phyloP scores from a whole-genome alignment of 1,284 basidiomycete species.

The Cutaneotrichosporon cutaneum region DNA sequence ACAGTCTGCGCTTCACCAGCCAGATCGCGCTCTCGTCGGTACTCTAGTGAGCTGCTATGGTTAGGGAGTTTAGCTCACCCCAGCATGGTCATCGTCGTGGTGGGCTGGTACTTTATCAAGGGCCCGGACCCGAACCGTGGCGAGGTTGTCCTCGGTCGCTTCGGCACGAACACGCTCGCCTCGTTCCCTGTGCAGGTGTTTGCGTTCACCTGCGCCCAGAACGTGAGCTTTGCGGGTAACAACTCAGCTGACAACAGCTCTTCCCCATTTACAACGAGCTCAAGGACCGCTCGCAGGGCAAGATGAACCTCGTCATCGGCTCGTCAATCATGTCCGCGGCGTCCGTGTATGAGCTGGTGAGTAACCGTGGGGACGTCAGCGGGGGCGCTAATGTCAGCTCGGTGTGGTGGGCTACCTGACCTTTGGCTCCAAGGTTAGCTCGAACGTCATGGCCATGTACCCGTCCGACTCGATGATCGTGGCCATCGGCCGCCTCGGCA shows the following conservation, averaged over 20 bases:
- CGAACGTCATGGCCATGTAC: conserved; percentile 86
- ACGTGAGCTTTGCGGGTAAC: conserved; percentile 57
- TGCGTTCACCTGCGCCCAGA: conserved; percentile 87
- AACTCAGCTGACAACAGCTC: conserved; percentile 56
- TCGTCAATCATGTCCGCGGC: conserved; percentile 78
- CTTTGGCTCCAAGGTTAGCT: conserved; percentile 84
- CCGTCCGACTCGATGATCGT: conserved; percentile 77
- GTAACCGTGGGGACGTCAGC: conserved; percentile 12
- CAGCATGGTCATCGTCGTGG: conserved; percentile 66
- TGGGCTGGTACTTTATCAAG: conserved; percentile 52
- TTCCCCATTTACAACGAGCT: conserved; percentile 96
- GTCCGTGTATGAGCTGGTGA: conserved; percentile 66
- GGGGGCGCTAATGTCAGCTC: conserved; percentile 12
- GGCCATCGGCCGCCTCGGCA: conserved; percentile 87
- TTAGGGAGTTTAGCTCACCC: not conserved
- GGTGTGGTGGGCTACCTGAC: conserved; percentile 75
- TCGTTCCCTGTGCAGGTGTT: conserved; percentile 95
- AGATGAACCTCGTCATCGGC: conserved; percentile 84
- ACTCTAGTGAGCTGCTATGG: conserved; percentile 61
- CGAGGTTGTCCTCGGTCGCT: conserved; percentile 43
- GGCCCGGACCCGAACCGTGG: conserved; percentile 44
- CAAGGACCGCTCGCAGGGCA: conserved; percentile 69
- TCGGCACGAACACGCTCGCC: conserved; percentile 54
- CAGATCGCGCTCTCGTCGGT: conserved; percentile 53
- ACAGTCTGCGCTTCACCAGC: conserved; percentile 59